Evolutionary conservation across 805 yeast species (phyloP).

Genomic region (Saturnispora sekii): DNA sequence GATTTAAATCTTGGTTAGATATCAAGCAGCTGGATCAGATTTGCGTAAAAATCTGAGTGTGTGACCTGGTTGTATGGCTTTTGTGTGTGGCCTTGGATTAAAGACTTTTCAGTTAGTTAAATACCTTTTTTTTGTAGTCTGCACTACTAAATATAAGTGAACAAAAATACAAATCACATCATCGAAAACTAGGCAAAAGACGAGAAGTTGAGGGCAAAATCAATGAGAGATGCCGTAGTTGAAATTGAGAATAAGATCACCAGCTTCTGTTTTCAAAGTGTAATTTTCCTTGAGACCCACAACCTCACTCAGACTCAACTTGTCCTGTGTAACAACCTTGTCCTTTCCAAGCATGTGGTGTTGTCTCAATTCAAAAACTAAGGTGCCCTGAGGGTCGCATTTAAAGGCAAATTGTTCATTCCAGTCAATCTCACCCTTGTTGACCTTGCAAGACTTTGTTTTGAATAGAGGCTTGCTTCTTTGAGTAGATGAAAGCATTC

Average conservation of each 20-base stretch:
- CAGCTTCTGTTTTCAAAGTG: background rate
- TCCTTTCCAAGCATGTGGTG: conserved; percentile 70
- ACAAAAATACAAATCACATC: background rate
- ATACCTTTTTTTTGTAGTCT: too few species aligned
- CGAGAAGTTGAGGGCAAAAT: too few species aligned
- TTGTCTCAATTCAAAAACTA: conserved; percentile 52
- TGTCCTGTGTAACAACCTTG: conserved; percentile 2
- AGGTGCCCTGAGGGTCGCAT: conserved; percentile 49
- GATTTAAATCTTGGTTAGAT: too few species aligned
- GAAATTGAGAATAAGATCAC: conserved; percentile 4
- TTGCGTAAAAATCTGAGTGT: too few species aligned
- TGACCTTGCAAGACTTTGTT: conserved; percentile 49
- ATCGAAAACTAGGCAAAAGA: background rate
- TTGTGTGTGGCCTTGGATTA: too few species aligned
- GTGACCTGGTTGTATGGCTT: too few species aligned
- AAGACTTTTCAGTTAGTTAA: too few species aligned
- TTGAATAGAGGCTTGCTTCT: conserved; percentile 51
- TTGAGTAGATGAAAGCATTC: conserved; percentile 27
- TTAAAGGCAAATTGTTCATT: conserved; percentile 60
- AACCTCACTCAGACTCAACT: conserved; percentile 1
- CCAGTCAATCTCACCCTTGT: conserved; percentile 39
- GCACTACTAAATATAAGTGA: too few species aligned
- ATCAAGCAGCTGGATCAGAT: too few species aligned
- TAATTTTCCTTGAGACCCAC: conserved; percentile 4
- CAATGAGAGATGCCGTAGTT: background rate